These are phyloP conservation scores for Asterophora lycoperdoides DNA, from an alignment of 768 basidiomycete genomes.

Conservation along the genomic window DNA sequence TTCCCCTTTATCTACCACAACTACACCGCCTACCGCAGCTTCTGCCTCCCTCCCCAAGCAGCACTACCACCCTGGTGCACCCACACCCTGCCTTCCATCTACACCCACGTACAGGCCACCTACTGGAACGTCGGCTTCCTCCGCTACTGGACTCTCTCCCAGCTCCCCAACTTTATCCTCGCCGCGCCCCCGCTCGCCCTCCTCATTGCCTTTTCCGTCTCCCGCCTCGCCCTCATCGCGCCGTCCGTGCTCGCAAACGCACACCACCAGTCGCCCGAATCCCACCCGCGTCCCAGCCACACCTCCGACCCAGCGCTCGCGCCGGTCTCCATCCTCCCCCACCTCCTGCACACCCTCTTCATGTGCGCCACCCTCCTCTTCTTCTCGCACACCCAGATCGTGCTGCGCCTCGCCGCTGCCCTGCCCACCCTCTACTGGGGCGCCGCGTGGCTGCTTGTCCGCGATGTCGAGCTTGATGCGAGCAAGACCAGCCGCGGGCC, in stretches of 20 bases:
- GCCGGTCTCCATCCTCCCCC: constrained; percentile 49
- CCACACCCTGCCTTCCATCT: constrained; percentile 59
- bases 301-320: constrained; percentile 36
- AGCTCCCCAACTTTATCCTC: constrained; percentile 87
- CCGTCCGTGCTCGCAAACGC: not conserved
- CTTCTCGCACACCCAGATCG: constrained; percentile 83
- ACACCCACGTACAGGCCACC: constrained; percentile 71
- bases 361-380: constrained; percentile 65
- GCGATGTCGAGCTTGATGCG: not conserved
- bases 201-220: constrained; percentile 39
- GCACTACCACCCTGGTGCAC: constrained; percentile 59
- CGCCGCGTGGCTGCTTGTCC: constrained; percentile 58
- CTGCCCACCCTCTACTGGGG: constrained; percentile 87
- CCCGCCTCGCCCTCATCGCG: constrained; percentile 25
- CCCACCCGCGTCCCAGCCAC: constrained; percentile 10
- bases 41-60: constrained; percentile 42
- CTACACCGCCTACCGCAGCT: constrained; percentile 54
- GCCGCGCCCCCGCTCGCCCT: constrained; percentile 63
- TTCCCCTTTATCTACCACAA: constrained; percentile 75
- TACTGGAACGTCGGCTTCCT: constrained; percentile 91
- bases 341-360: constrained; percentile 69
- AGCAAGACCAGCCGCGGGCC: not conserved
- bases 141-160: constrained; percentile 77
- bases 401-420: constrained; percentile 69
- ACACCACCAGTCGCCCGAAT: too few relatives aligned